Percentiles rank a stretch among this genome's conserved stretches.
Evolutionary conservation across 176 grass and related monocot genomes (phyloP).

Genomic region (Avena sativa): DNA sequence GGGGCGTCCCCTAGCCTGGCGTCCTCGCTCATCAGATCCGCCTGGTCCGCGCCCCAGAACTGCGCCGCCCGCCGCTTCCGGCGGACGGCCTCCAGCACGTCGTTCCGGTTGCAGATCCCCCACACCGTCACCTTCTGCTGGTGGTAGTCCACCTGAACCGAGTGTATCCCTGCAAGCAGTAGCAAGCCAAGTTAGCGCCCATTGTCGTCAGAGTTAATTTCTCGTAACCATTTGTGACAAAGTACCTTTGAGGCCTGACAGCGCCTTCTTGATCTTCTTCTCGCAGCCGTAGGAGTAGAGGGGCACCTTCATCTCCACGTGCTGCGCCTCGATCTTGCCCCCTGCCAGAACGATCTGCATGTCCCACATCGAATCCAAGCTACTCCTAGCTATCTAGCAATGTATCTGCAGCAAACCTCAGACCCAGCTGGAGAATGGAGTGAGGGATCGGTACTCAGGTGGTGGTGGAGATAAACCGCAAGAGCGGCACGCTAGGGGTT

Average conservation of each 20-base stretch:
- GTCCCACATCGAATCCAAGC: slow-evolving; percentile 57
- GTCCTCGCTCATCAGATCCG: slow-evolving; percentile 22
- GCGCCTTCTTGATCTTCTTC: slow-evolving; percentile 92
- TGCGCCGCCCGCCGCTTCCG: slow-evolving; percentile 73
- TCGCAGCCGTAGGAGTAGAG: slow-evolving; percentile 94
- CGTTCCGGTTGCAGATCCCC: slow-evolving; percentile 83
- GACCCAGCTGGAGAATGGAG: slow-evolving; percentile 23
- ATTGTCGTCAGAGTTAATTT: neutral
- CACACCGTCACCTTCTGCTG: slow-evolving; percentile 92
- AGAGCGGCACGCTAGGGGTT: neutral
- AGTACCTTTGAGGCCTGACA: slow-evolving; percentile 70
- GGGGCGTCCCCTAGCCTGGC: slow-evolving; percentile 31
- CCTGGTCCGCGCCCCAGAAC: slow-evolving; percentile 57
- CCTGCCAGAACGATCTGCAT: slow-evolving; percentile 77
- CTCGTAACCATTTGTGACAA: neutral
- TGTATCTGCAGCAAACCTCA: neutral
- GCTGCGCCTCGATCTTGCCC: slow-evolving; percentile 75
- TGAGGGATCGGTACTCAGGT: neutral
- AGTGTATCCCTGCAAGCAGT: slow-evolving; percentile 74
- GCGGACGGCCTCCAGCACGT: slow-evolving; percentile 75
- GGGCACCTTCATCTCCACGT: slow-evolving; percentile 95
- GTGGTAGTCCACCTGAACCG: slow-evolving; percentile 75
- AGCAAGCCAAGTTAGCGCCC: neutral
- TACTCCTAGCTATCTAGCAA: neutral
- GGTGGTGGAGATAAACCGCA: slow-evolving; percentile 28